Conservation (phyloP, 176 grass and related monocot genomes). For the Eremochloa ophiuroides region DNA sequence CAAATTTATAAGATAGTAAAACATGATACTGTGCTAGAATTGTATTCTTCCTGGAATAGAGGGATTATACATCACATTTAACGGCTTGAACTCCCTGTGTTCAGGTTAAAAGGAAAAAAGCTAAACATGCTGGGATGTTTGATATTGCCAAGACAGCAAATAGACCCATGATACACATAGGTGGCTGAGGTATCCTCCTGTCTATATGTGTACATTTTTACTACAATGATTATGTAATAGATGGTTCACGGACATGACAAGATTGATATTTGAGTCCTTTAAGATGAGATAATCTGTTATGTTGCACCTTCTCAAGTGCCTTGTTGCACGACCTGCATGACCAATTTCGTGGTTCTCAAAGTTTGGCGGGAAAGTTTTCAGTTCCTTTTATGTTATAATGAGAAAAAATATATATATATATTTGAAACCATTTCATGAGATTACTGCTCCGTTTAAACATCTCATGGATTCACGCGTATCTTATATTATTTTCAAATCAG, state of each 20-base stretch:
- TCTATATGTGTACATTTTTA: neutral
- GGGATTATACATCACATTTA: too few species aligned
- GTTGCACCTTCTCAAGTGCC: neutral
- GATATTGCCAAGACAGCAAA: constrained; percentile 76
- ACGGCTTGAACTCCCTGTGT: constrained; percentile 11
- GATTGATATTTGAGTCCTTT: neutral
- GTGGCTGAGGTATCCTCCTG: constrained; percentile 58
- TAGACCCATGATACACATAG: constrained; percentile 96
- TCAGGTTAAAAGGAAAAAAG: constrained; percentile 97
- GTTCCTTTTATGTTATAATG: neutral
- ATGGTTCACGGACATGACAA: neutral
- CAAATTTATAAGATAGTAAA: too few species aligned
- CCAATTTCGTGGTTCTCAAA: neutral
- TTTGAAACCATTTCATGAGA: neutral
- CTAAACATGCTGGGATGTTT: constrained; percentile 88
- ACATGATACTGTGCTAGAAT: too few species aligned
- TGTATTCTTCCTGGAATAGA: too few species aligned
- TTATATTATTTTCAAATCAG: neutral
- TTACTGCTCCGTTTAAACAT: neutral
- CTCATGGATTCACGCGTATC: neutral
- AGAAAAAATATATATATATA: neutral
- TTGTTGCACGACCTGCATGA: neutral
- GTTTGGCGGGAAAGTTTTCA: neutral
- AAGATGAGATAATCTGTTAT: neutral
- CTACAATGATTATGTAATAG: neutral